Percentiles rank a stretch among this genome's conserved stretches.
phyloP scores from a whole-genome alignment of 164 flowering plant genomes.

The Magnolia changhungtana region DNA sequence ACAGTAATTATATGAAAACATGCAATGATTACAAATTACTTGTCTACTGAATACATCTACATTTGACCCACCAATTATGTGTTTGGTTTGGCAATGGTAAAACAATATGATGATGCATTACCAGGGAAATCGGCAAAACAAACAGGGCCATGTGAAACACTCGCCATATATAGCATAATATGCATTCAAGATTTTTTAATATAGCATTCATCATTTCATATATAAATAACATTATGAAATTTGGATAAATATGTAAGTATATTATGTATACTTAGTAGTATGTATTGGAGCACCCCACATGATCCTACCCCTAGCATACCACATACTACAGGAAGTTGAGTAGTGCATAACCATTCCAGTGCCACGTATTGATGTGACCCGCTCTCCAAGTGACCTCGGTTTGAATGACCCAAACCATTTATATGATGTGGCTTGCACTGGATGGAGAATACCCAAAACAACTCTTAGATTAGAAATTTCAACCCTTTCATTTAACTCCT shows the following conservation, averaged over 20 bases:
- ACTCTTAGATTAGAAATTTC: not conserved
- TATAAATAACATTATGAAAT: too few species aligned
- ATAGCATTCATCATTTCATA: not conserved
- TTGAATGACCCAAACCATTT: not conserved
- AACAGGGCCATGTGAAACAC: too few species aligned
- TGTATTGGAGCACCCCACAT: not conserved
- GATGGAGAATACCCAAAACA: not conserved
- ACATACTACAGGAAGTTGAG: not conserved
- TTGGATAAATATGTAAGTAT: not conserved
- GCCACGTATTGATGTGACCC: not conserved
- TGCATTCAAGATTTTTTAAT: too few species aligned
- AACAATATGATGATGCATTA: too few species aligned
- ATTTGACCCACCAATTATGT: too few species aligned
- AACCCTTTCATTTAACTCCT: not conserved
- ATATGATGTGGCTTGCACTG: not conserved
- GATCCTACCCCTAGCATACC: not conserved
- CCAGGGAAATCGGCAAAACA: too few species aligned
- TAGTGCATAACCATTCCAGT: not conserved
- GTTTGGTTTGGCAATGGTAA: too few species aligned
- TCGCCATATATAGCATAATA: too few species aligned
- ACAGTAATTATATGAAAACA: too few species aligned
- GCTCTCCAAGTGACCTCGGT: not conserved
- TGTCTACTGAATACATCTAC: too few species aligned
- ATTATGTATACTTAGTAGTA: too few species aligned
- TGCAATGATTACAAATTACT: too few species aligned